Base-by-base conservation (phyloP, 768 basidiomycete genomes). In the Tylopilus felleus region DNA sequence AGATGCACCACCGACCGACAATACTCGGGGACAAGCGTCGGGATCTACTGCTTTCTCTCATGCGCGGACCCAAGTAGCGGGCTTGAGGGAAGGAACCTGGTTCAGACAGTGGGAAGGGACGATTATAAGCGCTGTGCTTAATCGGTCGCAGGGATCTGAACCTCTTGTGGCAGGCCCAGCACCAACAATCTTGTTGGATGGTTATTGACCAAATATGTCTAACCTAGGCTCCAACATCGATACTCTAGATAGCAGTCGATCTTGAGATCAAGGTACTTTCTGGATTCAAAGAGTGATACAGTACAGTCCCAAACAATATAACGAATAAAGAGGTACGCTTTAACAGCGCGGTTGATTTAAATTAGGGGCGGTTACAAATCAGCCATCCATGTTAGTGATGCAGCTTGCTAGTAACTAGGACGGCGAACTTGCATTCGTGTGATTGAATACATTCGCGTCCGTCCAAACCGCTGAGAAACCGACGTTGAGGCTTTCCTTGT, bases 31-130 rank as follows among this genome's bases (percentile, higher is more conserved):
- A 41, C 59, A 56, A 17, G 19, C 47, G 25, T 53, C 69, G 59
- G 60, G 73, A 71, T 31, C 60, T 61, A 16, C 33, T 36, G 25
- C 10, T 60, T 55, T 52, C 79, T 74, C 44, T 68, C 57, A 31
- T 50, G n/a, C 57, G 62, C 52, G 2, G 12, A 73, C 72, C 56
- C 71, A 73, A 62, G 58, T 82, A 9, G 63, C 82, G 2, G 91
- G 90, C 6, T 62, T 82, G 52, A 76, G 76, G 55, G 92, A 93
- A 69, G 86, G 83, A 8, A 80, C 86, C 57, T 94, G 90, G 90
- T 87, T 91, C 66, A 79, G 77, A 65, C 74, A 74, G 49, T 93
- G 91, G 89, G 87, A 92, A 62, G 75, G 74, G 23, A 75, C 82
- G 1, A 89, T 94, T 50, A 74, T 73, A 40, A 76, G 80, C 22